A percentile compares a stretch with the other conserved stretches of the same genome.
phyloP scores from a whole-genome alignment of 2,329 filamentous ascomycete genomes.

The Sclerotiophoma versabilis region DNA sequence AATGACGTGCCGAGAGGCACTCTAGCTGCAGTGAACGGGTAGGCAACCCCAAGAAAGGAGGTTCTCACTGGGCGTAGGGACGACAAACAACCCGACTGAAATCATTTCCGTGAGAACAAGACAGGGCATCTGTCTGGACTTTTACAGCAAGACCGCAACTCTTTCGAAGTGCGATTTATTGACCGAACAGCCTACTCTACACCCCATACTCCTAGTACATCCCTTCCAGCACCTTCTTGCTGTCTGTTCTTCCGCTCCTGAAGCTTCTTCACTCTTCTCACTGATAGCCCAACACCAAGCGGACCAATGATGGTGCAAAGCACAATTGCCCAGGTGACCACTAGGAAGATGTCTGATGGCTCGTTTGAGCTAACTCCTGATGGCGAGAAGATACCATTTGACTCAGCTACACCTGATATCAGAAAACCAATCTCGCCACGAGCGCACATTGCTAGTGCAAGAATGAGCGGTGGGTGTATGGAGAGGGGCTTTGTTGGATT shows the following conservation, averaged over 20 bases:
- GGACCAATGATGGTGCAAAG: slow-evolving; percentile 65
- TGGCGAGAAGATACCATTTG: slow-evolving; percentile 56
- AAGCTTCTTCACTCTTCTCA: slow-evolving; percentile 55
- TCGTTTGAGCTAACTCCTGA: slow-evolving; percentile 16
- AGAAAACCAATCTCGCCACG: slow-evolving; percentile 83
- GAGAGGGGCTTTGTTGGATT: slow-evolving; percentile 61
- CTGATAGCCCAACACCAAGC: slow-evolving; percentile 59
- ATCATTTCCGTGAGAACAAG: not conserved
- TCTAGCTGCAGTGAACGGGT: too few relatives aligned
- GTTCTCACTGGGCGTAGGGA: not conserved
- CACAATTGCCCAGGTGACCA: slow-evolving; percentile 64
- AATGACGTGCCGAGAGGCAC: too few relatives aligned
- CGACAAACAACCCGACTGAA: not conserved
- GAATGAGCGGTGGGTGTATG: slow-evolving; percentile 70
- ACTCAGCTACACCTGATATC: slow-evolving; percentile 73
- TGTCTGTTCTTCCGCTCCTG: slow-evolving; percentile 42
- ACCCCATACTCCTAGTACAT: slow-evolving; percentile 57
- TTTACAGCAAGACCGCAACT: not conserved
- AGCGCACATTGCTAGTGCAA: slow-evolving; percentile 75
- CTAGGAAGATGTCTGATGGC: slow-evolving; percentile 58
- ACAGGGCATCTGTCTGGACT: not conserved
- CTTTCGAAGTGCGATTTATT: not conserved
- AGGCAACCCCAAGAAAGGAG: not conserved
- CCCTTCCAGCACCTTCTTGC: slow-evolving; percentile 44
- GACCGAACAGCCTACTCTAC: slow-evolving; percentile 33